Evolutionary conservation across 2,329 filamentous ascomycete species (phyloP).

Genomic region (Fusarium coicis): DNA sequence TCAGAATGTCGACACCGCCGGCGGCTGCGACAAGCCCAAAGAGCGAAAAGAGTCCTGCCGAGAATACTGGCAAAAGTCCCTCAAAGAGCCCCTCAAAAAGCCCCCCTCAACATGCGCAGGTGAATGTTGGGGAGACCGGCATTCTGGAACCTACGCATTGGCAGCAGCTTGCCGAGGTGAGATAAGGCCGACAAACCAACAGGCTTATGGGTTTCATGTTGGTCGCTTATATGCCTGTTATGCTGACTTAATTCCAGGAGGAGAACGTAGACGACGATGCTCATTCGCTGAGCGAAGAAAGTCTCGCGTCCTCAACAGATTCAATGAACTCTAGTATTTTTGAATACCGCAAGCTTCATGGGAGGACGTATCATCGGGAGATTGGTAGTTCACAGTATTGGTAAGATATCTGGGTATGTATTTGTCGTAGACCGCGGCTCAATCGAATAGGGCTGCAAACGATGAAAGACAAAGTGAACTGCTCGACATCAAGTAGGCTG

Average conservation of each 20-base stretch:
- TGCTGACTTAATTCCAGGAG: not conserved
- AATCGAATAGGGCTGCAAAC: not conserved
- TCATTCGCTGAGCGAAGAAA: slow-evolving; percentile 2
- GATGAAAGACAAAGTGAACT: slow-evolving; percentile 14
- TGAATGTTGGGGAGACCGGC: not conserved
- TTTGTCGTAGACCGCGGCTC: not conserved
- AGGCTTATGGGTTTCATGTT: not conserved
- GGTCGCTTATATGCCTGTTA: not conserved
- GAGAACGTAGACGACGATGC: not conserved
- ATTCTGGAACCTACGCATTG: slow-evolving; percentile 13
- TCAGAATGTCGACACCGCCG: slow-evolving; percentile 11
- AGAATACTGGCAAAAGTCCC: not conserved
- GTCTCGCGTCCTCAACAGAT: slow-evolving; percentile 4
- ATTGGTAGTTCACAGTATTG: slow-evolving; percentile 19
- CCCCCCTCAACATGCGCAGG: not conserved
- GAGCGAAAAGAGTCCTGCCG: not conserved
- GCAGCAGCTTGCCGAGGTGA: slow-evolving; percentile 19
- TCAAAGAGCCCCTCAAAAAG: slow-evolving; percentile 17
- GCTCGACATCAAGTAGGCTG: slow-evolving; percentile 7
- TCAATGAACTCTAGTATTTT: slow-evolving; percentile 12
- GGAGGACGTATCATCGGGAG: slow-evolving; percentile 13
- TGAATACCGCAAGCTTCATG: slow-evolving; percentile 19
- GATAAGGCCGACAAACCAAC: not conserved
- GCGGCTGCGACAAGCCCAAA: slow-evolving; percentile 13
- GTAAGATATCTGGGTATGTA: not conserved